These are phyloP conservation scores for Gossypium stocksii DNA, from an alignment of 345 rosid genomes.

Conservation along the genomic window DNA sequence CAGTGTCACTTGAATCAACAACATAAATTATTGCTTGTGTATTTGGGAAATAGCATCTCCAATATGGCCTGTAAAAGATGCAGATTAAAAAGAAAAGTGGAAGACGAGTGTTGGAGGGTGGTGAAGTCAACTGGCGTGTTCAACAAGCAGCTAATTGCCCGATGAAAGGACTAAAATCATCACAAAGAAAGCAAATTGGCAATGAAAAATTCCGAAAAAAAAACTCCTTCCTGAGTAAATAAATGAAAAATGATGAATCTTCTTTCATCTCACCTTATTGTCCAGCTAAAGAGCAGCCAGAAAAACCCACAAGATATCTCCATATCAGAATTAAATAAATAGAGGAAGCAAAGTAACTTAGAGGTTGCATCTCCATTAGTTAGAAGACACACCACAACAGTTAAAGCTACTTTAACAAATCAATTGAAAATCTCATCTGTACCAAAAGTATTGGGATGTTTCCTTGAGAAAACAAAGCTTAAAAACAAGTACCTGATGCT, in stretches of 20 bases:
- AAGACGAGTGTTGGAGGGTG: neutral
- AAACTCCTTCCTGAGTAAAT: neutral
- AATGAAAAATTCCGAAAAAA: neutral
- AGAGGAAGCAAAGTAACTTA: neutral
- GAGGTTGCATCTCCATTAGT: neutral
- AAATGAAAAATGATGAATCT: no score
- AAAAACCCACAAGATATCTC: neutral
- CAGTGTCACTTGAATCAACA: slow-evolving; percentile 72
- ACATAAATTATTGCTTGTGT: slow-evolving; percentile 52
- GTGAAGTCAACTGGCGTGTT: neutral
- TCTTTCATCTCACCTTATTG: neutral
- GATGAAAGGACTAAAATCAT: neutral
- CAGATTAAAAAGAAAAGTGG: slow-evolving; percentile 2
- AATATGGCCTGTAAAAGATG: slow-evolving; percentile 48
- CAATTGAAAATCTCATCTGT: neutral
- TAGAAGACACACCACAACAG: neutral
- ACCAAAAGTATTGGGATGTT: neutral
- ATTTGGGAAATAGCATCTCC: slow-evolving; percentile 69
- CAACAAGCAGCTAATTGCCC: neutral
- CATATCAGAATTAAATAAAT: neutral
- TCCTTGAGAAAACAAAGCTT: neutral
- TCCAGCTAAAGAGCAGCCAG: neutral
- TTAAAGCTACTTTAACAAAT: neutral
- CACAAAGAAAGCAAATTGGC: no score
- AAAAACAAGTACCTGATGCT: slow-evolving; percentile 46